phyloP scores from a whole-genome alignment of 2,329 filamentous ascomycete genomes.

The Talaromyces piceae region DNA sequence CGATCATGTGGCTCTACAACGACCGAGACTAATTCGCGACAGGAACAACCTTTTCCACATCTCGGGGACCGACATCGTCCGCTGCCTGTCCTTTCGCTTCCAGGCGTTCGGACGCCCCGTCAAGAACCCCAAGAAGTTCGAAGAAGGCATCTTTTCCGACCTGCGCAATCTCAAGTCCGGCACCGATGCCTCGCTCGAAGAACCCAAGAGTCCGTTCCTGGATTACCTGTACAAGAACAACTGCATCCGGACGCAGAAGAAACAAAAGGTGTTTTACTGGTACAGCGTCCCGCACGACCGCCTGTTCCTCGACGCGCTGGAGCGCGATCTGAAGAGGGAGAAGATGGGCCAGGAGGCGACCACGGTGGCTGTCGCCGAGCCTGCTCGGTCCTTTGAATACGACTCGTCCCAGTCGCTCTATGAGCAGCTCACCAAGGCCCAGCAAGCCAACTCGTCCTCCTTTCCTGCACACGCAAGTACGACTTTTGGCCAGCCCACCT shows the following conservation, averaged over 20 bases:
- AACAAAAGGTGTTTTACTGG: constrained; percentile 99
- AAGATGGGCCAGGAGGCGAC: constrained; percentile 99
- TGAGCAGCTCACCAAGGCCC: constrained; percentile 97
- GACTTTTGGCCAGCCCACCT: constrained; percentile 63
- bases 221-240: constrained; percentile 99
- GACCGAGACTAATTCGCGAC: constrained; percentile 12
- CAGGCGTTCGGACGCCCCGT: constrained; percentile 97
- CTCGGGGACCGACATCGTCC: constrained; percentile 95
- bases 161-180: constrained; percentile 96
- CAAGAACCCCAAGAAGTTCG: constrained; percentile 99
- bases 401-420: constrained; percentile 98
- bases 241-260: constrained; percentile 99
- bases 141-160: constrained; percentile 98
- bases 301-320: constrained; percentile 92
- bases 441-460: constrained; percentile 96
- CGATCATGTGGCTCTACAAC: too few species aligned
- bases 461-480: constrained; percentile 74
- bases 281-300: constrained; percentile 98
- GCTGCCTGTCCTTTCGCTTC: constrained; percentile 96
- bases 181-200: constrained; percentile 94
- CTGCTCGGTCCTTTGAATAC: constrained; percentile 95
- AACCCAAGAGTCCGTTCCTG: constrained; percentile 96
- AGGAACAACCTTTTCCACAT: constrained; percentile 99
- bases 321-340: constrained; percentile 95
- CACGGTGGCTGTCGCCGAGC: constrained; percentile 92